Percentiles rank a stretch among this genome's conserved stretches.
Conservation (phyloP, 169 alveolate species). For the Plasmodium gallinaceum region DNA sequence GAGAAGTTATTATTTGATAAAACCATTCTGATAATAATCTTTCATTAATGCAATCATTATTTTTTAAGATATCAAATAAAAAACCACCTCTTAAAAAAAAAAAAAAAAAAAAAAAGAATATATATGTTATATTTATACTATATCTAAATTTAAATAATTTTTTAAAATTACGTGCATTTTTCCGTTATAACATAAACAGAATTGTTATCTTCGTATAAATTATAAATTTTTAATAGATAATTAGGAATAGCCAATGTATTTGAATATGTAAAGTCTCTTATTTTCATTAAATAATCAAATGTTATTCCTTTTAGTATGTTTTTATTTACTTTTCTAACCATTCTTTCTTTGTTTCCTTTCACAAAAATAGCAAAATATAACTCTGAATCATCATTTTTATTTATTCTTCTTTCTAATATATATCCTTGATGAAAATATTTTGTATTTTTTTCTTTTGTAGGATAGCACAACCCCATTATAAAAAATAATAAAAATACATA, state of each 20-base stretch:
- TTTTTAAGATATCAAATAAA: constrained; percentile 28
- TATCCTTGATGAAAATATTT: constrained; percentile 65
- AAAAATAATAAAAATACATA: not conserved
- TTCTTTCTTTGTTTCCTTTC: constrained; percentile 26
- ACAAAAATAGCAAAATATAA: constrained; percentile 17
- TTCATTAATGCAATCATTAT: constrained; percentile 27
- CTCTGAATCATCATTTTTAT: constrained; percentile 9
- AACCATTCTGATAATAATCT: constrained; percentile 53
- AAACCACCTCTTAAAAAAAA: constrained; percentile 48
- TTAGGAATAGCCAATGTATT: not conserved
- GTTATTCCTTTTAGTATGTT: constrained; percentile 21
- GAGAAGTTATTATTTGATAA: constrained; percentile 44
- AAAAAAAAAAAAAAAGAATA: not conserved
- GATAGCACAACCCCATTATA: constrained; percentile 30
- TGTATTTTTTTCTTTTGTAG: constrained; percentile 34
- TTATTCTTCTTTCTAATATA: not conserved
- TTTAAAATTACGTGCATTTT: constrained; percentile 34
- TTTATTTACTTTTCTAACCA: constrained; percentile 15
- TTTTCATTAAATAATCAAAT: constrained; percentile 6
- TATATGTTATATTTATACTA: not conserved
- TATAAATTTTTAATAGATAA: constrained; percentile 50
- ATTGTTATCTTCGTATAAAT: constrained; percentile 28
- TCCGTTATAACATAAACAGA: constrained; percentile 52
- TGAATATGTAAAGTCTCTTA: constrained; percentile 32
- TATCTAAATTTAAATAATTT: not conserved